Conservation (phyloP, 176 grass and related monocot species). For the Musa itinerans region DNA sequence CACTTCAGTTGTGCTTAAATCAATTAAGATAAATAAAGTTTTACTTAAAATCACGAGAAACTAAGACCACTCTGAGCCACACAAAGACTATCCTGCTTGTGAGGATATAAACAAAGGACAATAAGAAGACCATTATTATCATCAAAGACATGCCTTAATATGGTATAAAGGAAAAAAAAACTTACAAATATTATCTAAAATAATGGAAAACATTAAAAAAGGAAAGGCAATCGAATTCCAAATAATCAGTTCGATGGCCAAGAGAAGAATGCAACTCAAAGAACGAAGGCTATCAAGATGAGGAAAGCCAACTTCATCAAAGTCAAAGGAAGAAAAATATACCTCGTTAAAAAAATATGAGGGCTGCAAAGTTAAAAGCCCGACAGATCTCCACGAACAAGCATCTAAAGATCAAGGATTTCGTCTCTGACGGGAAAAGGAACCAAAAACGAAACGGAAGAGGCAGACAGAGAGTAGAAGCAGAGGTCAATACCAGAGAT, state of each 20-base stretch:
- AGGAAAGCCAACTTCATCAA: not conserved
- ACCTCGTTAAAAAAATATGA: not conserved
- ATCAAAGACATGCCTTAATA: not conserved
- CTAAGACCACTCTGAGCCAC: not conserved
- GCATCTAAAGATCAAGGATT: not conserved
- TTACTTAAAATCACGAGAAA: not conserved
- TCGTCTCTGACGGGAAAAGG: not conserved
- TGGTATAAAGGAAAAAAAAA: not conserved
- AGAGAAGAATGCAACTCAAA: not conserved
- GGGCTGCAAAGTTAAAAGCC: not conserved
- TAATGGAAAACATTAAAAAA: not conserved
- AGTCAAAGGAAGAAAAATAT: not conserved
- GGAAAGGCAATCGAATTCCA: not conserved
- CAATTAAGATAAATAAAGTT: not conserved
- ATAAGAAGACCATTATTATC: too few relatives aligned
- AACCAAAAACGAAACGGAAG: not conserved
- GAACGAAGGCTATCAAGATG: not conserved
- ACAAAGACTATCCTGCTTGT: not conserved
- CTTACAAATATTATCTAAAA: not conserved
- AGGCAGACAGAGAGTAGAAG: not conserved
- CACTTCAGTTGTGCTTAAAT: not conserved
- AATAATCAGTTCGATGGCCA: not conserved
- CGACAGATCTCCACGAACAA: not conserved
- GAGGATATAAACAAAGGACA: not conserved
- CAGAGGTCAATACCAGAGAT: constrained; percentile 46